phyloP scores from a whole-genome alignment of 192 early-diverging fungal species.

The Backusella liffmaniae region DNA sequence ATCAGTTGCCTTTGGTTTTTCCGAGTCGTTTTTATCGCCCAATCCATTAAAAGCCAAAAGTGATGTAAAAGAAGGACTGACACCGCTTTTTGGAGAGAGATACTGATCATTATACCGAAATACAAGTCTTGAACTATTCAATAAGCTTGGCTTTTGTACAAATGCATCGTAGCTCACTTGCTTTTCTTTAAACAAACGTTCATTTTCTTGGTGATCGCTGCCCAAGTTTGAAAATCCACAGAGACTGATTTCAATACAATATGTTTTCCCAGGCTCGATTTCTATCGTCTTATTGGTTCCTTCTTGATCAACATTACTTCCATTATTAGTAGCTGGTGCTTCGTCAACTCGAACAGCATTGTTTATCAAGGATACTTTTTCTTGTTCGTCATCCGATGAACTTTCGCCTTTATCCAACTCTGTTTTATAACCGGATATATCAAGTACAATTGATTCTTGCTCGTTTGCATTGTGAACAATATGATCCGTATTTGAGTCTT shows the following conservation, averaged over 20 bases:
- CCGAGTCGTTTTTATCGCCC: not conserved
- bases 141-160: conserved; percentile 47
- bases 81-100: conserved; percentile 52
- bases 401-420: conserved; percentile 12
- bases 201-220: conserved; percentile 39
- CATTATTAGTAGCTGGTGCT: not conserved
- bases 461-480: conserved; percentile 38
- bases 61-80: conserved; percentile 62
- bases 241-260: conserved; percentile 56
- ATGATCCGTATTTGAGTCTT: not conserved
- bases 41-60: conserved; percentile 49
- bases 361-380: not conserved
- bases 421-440: conserved; percentile 54
- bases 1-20: conserved; percentile 15
- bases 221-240: conserved; percentile 51
- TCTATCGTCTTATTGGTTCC: not conserved
- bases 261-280: conserved; percentile 29
- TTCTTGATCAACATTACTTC: not conserved
- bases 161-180: conserved; percentile 57
- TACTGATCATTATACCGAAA: conserved; percentile 60
- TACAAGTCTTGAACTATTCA: conserved; percentile 54
- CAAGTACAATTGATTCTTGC: conserved; percentile 44
- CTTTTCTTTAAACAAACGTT: conserved; percentile 47
- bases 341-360: too few species aligned
- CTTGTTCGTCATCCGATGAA: conserved; percentile 10